phyloP scores from a whole-genome alignment of 768 basidiomycete genomes.

The Amanita jacksonii region DNA sequence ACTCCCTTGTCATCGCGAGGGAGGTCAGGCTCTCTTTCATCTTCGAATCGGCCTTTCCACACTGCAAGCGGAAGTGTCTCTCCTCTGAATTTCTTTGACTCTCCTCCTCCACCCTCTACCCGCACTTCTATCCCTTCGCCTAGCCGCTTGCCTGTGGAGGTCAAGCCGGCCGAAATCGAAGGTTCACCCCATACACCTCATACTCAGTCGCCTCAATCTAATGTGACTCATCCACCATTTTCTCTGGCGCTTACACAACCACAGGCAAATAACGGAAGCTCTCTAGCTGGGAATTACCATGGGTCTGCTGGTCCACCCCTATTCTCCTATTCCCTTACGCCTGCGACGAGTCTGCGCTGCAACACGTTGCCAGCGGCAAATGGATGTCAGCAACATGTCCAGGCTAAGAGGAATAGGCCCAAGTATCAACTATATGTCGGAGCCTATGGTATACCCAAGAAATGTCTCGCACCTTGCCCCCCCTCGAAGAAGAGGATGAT shows the following conservation, averaged over 20 bases:
- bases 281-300: slow-evolving; percentile 1
- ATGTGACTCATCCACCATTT: slow-evolving; percentile 8
- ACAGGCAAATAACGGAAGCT: slow-evolving; percentile 6
- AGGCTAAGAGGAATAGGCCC: slow-evolving; percentile 20
- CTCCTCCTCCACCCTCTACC: slow-evolving; percentile 14
- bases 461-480: slow-evolving; percentile 15
- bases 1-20: slow-evolving; percentile 24
- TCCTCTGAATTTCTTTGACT: slow-evolving; percentile 17
- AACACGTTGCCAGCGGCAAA: slow-evolving; percentile 18
- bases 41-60: slow-evolving; percentile 31
- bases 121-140: slow-evolving; percentile 13
- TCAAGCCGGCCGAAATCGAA: slow-evolving; percentile 11
- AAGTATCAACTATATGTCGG: slow-evolving; percentile 56
- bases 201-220: slow-evolving; percentile 9
- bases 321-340: slow-evolving; percentile 27
- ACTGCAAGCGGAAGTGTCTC: slow-evolving; percentile 17
- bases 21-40: slow-evolving; percentile 33
- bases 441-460: slow-evolving; percentile 81
- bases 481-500: slow-evolving; percentile 14
- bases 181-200: slow-evolving; percentile 8
- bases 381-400: slow-evolving; percentile 17
- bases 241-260: slow-evolving; percentile 13
- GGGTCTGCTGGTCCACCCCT: slow-evolving; percentile 5
- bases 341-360: slow-evolving; percentile 20
- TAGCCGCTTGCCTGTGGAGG: slow-evolving; percentile 12